These are phyloP conservation scores for Schwanniomyces yamadae DNA, from an alignment of 805 yeast species.

Conservation along the genomic window DNA sequence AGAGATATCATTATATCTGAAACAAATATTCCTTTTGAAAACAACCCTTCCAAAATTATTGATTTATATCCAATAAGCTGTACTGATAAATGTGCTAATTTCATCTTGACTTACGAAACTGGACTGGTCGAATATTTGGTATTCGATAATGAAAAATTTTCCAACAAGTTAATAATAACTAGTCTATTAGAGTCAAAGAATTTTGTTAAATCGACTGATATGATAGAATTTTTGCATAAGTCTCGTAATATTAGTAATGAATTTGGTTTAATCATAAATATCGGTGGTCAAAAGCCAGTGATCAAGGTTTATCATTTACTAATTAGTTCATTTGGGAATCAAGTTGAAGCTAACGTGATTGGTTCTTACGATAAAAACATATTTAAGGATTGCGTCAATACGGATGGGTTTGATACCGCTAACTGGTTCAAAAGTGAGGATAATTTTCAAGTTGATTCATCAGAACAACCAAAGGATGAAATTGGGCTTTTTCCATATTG, in stretches of 20 bases:
- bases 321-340: conserved; percentile 7
- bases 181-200: neutral
- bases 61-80: conserved; percentile 9
- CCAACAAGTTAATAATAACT: conserved; percentile 6
- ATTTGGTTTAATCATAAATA: conserved; percentile 16
- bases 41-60: conserved; percentile 7
- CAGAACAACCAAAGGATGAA: conserved; percentile 7
- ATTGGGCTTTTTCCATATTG: too few species aligned
- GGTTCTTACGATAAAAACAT: conserved; percentile 16
- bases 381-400: conserved; percentile 10
- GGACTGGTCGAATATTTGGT: conserved; percentile 13
- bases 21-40: neutral
- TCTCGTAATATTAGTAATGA: conserved; percentile 2
- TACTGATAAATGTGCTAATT: neutral
- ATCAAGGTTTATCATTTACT: conserved; percentile 15
- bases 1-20: neutral
- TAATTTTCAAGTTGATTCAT: neutral
- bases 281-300: conserved; percentile 8
- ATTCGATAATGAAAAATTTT: conserved; percentile 8
- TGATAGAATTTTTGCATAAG: conserved; percentile 16
- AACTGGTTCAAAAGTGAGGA: conserved; percentile 14
- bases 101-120: conserved; percentile 9
- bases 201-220: conserved; percentile 5
- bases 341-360: conserved; percentile 11
- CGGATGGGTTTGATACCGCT: conserved; percentile 10